phyloP scores from a whole-genome alignment of 2,329 filamentous ascomycete species.

The Pseudopyricularia cyperi region DNA sequence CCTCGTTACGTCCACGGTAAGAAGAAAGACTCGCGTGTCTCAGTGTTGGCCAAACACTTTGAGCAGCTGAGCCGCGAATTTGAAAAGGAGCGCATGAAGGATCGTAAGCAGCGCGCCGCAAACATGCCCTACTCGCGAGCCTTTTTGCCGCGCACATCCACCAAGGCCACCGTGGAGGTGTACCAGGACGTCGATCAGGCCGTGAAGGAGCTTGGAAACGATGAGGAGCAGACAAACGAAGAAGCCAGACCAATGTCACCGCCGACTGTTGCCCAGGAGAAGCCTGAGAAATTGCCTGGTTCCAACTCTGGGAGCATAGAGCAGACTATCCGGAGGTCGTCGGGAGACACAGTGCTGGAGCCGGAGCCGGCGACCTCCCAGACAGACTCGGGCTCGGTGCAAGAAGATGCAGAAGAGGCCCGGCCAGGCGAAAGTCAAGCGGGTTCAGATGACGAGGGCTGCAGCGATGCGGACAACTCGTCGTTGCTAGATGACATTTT shows the following conservation, averaged over 20 bases:
- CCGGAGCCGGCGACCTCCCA: conserved; percentile 13
- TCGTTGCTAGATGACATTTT: conserved; percentile 49
- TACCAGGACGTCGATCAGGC: conserved; percentile 91
- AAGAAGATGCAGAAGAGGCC: conserved; percentile 1
- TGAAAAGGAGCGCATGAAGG: conserved; percentile 81
- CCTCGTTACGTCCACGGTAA: conserved; percentile 72
- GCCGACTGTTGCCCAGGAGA: neutral
- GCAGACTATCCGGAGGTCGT: neutral
- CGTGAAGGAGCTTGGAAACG: conserved; percentile 64
- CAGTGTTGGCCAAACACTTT: conserved; percentile 87
- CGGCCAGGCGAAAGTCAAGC: conserved; percentile 39
- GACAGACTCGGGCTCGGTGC: conserved; percentile 17
- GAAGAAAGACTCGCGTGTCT: conserved; percentile 65
- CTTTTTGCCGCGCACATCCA: conserved; percentile 73
- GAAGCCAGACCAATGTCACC: conserved; percentile 3
- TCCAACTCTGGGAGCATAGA: neutral
- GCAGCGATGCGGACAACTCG: conserved; percentile 61
- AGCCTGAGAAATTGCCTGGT: neutral
- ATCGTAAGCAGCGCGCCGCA: conserved; percentile 68
- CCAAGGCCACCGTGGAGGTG: conserved; percentile 92
- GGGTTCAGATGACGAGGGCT: conserved; percentile 56
- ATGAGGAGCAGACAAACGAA: conserved; percentile 37
- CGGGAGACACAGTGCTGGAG: neutral
- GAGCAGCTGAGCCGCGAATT: conserved; percentile 95
- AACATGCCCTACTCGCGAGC: conserved; percentile 63